These are phyloP conservation scores for barrel medic (Medicago truncatula) DNA, from an alignment of 306 rosid genomes.

Conservation along the genomic window DNA sequence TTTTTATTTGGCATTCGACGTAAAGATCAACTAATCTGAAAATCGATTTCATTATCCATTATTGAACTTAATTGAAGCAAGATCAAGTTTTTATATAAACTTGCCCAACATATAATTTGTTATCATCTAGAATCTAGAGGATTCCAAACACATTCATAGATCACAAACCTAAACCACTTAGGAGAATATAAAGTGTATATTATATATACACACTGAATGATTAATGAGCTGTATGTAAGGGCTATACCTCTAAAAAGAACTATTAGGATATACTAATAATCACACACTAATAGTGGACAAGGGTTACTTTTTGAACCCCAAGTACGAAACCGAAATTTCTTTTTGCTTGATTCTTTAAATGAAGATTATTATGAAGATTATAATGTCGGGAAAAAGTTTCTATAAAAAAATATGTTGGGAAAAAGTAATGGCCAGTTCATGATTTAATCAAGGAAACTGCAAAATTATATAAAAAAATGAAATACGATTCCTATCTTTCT, in stretches of 20 bases:
- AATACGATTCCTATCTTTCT: slow-evolving; percentile 50
- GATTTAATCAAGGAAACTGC: slow-evolving; percentile 47
- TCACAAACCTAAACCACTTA: too few species aligned
- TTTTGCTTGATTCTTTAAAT: slow-evolving; percentile 43
- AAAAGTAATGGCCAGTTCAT: slow-evolving; percentile 40
- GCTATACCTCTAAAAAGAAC: background rate
- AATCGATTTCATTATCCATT: too few species aligned
- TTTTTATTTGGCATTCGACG: too few species aligned
- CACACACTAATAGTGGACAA: background rate
- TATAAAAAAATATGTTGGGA: slow-evolving; percentile 21
- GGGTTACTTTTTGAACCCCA: slow-evolving; percentile 25
- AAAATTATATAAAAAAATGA: slow-evolving; percentile 60
- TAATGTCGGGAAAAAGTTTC: background rate
- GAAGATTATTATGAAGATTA: slow-evolving; percentile 18
- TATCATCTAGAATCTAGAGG: too few species aligned
- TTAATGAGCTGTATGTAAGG: too few species aligned
- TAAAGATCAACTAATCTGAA: too few species aligned
- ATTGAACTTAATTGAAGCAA: too few species aligned
- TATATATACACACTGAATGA: too few species aligned
- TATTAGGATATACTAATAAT: background rate
- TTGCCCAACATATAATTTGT: too few species aligned
- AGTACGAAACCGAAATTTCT: slow-evolving; percentile 31
- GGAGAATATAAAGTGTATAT: too few species aligned
- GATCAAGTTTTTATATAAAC: too few species aligned
- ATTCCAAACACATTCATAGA: too few species aligned